phyloP scores from a whole-genome alignment of 192 early-diverging fungal genomes.

The Linnemannia elongata region DNA sequence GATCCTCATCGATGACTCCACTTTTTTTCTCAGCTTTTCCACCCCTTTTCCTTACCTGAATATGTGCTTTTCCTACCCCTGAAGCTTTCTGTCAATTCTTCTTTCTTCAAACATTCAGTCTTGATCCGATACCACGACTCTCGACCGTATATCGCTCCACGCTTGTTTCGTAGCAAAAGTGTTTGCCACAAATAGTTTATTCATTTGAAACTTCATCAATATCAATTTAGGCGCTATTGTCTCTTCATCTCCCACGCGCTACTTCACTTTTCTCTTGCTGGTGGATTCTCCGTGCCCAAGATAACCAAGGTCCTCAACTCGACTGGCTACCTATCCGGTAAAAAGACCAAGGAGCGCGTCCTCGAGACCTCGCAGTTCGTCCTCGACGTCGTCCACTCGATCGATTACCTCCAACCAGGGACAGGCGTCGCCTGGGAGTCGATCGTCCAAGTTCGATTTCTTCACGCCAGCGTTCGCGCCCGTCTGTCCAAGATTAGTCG shows the following conservation, averaged over 20 bases:
- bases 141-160: background rate
- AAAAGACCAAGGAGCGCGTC: constrained; percentile 25
- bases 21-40: background rate
- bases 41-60: background rate
- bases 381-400: constrained; percentile 20
- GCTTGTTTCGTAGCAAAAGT: background rate
- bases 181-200: background rate
- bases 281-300: constrained; percentile 32
- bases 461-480: constrained; percentile 39
- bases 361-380: constrained; percentile 36
- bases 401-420: constrained; percentile 26
- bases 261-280: constrained; percentile 36
- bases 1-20: background rate
- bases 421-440: constrained; percentile 38
- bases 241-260: constrained; percentile 25
- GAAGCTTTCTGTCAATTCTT: background rate
- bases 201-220: background rate
- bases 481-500: constrained; percentile 24
- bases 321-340: constrained; percentile 29
- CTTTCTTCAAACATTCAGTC: background rate
- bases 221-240: constrained; percentile 13
- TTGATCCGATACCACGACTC: background rate
- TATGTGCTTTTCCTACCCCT: background rate
- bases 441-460: constrained; percentile 39
- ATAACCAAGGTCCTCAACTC: constrained; percentile 47